These are phyloP conservation scores for Roridomyces roridus DNA, from an alignment of 768 basidiomycete species.

Conservation along the genomic window DNA sequence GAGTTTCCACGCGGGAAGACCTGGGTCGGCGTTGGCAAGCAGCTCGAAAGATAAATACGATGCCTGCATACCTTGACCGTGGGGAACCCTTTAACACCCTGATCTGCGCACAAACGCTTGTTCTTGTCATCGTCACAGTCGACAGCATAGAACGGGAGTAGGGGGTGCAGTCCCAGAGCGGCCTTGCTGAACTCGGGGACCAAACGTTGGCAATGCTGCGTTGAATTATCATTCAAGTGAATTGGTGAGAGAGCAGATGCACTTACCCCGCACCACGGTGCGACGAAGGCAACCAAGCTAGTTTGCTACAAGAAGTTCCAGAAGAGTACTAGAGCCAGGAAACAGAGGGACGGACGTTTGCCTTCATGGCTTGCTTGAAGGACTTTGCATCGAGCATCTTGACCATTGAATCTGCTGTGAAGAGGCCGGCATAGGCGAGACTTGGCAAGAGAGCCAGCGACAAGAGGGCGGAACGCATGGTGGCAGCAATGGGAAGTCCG, in stretches of 20 bases:
- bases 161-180: constrained; percentile 76
- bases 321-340: background rate
- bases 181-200: constrained; percentile 88
- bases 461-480: constrained; percentile 18
- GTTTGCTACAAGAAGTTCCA: constrained; percentile 56
- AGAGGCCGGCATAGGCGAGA: constrained; percentile 51
- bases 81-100: constrained; percentile 91
- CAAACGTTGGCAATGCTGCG: constrained; percentile 87
- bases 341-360: constrained; percentile 59
- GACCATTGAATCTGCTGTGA: constrained; percentile 61
- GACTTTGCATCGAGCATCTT: constrained; percentile 75
- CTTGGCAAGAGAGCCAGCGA: constrained; percentile 42
- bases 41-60: background rate
- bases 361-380: constrained; percentile 76
- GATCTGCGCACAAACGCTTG: constrained; percentile 81
- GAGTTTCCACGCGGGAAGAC: constrained; percentile 81
- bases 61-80: constrained; percentile 74
- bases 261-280: constrained; percentile 92
- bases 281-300: constrained; percentile 86
- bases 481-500: background rate
- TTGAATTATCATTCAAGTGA: background rate
- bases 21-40: constrained; percentile 41
- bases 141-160: constrained; percentile 90
- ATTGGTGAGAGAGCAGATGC: background rate
- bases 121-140: constrained; percentile 89